Percentiles rank a stretch among this genome's conserved stretches.
phyloP scores from a whole-genome alignment of 345 rosid genomes.

The Syzygium aromaticum region DNA sequence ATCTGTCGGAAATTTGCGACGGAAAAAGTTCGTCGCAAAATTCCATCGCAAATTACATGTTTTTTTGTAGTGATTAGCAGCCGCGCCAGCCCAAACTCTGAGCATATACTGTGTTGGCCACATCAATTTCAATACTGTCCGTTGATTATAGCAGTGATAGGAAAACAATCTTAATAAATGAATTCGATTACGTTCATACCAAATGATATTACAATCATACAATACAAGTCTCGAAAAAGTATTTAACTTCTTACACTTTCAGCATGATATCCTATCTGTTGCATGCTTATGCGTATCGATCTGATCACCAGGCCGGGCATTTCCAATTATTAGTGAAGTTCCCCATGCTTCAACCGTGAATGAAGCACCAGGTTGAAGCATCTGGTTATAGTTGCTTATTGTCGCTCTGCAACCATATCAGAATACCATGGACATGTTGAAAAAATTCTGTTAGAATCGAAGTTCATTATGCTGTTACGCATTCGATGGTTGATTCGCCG shows the following conservation, averaged over 20 bases:
- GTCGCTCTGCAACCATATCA: neutral
- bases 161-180: neutral
- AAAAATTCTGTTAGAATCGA: neutral
- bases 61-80: too few species aligned
- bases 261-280: neutral
- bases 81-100: neutral
- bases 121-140: neutral
- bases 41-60: too few species aligned
- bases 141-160: neutral
- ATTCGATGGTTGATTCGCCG: neutral
- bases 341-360: neutral
- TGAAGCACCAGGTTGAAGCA: neutral
- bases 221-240: neutral
- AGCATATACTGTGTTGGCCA: neutral
- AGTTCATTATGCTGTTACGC: neutral
- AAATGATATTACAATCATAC: neutral
- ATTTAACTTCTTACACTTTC: neutral
- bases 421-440: neutral
- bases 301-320: neutral
- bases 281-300: neutral
- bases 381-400: neutral
- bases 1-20: too few species aligned
- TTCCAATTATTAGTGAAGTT: neutral
- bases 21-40: too few species aligned
- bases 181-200: neutral